Evolutionary conservation across 2,329 filamentous ascomycete species (phyloP).

Genomic region (Cytospora leucostoma): DNA sequence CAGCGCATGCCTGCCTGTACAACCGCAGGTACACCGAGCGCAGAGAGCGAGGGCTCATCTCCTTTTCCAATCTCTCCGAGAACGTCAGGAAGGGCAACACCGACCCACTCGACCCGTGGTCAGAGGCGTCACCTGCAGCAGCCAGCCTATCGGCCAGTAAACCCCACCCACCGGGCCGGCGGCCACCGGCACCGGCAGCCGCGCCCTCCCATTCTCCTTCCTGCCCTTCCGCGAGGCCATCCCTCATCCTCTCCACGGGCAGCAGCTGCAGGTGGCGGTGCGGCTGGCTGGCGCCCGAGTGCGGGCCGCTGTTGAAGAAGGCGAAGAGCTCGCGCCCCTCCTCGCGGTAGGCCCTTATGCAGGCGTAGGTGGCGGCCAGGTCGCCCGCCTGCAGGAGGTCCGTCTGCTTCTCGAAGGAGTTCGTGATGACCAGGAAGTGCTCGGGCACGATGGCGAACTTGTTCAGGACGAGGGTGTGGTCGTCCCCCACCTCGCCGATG

Average conservation of each 20-base stretch:
- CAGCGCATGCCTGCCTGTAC: constrained; percentile 48
- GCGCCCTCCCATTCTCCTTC: too few relatives aligned
- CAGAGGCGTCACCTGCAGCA: neutral
- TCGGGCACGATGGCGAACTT: constrained; percentile 72
- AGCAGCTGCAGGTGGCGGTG: constrained; percentile 74
- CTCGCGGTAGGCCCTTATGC: constrained; percentile 56
- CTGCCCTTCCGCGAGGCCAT: constrained; percentile 43
- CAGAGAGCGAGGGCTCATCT: constrained; percentile 36
- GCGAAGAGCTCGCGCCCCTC: constrained; percentile 53
- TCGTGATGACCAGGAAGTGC: constrained; percentile 73
- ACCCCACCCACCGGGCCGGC: constrained; percentile 43
- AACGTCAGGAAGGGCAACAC: constrained; percentile 49
- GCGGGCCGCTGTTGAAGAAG: constrained; percentile 70
- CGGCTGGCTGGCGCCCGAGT: constrained; percentile 71
- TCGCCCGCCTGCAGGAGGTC: constrained; percentile 62
- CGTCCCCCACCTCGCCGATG: constrained; percentile 50
- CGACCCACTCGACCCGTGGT: constrained; percentile 10
- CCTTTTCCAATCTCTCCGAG: constrained; percentile 34
- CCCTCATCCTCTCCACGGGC: constrained; percentile 63
- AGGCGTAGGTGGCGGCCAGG: constrained; percentile 61
- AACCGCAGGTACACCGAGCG: constrained; percentile 48
- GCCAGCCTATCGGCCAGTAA: constrained; percentile 48
- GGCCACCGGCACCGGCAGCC: constrained; percentile 4
- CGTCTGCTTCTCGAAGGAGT: constrained; percentile 64
- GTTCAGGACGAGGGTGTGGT: constrained; percentile 69